Conservation (phyloP, 306 rosid species). For the Calophaca sinica region DNA sequence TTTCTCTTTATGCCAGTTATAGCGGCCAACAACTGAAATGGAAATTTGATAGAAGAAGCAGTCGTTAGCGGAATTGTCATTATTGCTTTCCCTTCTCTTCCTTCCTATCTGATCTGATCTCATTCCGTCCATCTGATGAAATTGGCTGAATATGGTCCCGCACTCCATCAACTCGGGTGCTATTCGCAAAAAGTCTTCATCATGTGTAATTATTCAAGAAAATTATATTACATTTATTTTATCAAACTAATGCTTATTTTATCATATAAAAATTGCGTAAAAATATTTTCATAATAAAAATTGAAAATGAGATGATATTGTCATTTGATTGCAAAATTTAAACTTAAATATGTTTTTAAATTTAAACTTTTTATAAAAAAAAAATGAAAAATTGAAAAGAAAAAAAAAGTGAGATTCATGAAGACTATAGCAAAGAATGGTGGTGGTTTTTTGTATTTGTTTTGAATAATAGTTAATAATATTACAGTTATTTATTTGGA, state of each 20-base stretch:
- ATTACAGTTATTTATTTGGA: constrained; percentile 1
- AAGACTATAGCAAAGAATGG: constrained; percentile 12
- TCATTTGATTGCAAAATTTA: no score
- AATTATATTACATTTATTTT: no score
- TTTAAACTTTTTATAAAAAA: no score
- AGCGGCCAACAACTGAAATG: constrained; percentile 16
- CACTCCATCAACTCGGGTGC: no score
- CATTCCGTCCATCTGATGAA: neutral
- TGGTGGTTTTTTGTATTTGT: neutral
- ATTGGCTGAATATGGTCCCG: neutral
- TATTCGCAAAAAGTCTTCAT: no score
- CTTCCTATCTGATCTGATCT: neutral
- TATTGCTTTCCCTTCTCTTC: constrained; percentile 17
- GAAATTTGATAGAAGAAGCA: constrained; percentile 22
- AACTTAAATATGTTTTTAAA: no score
- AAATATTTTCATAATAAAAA: no score
- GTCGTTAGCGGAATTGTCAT: constrained; percentile 5
- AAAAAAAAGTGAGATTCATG: neutral
- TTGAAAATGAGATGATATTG: no score
- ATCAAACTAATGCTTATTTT: no score
- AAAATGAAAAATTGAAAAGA: neutral
- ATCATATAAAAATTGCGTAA: no score
- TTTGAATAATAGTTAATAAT: neutral
- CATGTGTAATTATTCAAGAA: no score
- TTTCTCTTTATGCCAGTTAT: neutral